Conservation (phyloP, 106 monocot species). For the Apostasia ramifera region DNA sequence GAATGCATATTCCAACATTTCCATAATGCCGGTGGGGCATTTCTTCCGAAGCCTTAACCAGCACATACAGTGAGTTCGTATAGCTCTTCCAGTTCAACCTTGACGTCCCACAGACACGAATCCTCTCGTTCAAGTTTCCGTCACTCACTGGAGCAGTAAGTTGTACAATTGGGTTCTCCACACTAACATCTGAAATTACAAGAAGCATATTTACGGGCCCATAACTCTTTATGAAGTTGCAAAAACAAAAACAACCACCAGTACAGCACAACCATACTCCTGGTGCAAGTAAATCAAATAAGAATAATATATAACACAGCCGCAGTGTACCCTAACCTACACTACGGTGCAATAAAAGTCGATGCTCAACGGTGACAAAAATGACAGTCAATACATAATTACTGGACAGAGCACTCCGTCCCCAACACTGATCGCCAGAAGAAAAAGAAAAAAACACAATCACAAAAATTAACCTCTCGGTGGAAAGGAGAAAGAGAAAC, state of each 20-base stretch:
- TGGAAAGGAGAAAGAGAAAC: too few species aligned
- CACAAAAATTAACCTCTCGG: background rate
- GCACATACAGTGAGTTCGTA: conserved; percentile 42
- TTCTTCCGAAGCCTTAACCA: conserved; percentile 41
- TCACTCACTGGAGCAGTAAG: conserved; percentile 20
- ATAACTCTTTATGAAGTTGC: too few species aligned
- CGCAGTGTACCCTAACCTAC: too few species aligned
- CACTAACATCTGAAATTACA: conserved; percentile 51
- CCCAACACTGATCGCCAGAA: too few species aligned
- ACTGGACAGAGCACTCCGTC: too few species aligned
- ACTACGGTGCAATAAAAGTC: too few species aligned
- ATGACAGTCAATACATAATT: too few species aligned
- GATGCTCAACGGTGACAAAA: too few species aligned
- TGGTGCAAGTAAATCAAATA: too few species aligned
- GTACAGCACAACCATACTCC: too few species aligned
- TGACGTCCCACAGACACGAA: conserved; percentile 44
- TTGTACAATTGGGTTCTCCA: conserved; percentile 34
- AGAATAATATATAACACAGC: too few species aligned
- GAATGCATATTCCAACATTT: conserved; percentile 65
- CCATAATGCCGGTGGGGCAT: conserved; percentile 46
- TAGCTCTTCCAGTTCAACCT: conserved; percentile 59
- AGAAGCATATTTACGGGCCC: background rate
- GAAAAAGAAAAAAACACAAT: background rate
- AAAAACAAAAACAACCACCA: too few species aligned
- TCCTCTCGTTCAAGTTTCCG: conserved; percentile 53